These are phyloP conservation scores for Combretum micranthum DNA, from an alignment of 345 rosid genomes.

Conservation along the genomic window DNA sequence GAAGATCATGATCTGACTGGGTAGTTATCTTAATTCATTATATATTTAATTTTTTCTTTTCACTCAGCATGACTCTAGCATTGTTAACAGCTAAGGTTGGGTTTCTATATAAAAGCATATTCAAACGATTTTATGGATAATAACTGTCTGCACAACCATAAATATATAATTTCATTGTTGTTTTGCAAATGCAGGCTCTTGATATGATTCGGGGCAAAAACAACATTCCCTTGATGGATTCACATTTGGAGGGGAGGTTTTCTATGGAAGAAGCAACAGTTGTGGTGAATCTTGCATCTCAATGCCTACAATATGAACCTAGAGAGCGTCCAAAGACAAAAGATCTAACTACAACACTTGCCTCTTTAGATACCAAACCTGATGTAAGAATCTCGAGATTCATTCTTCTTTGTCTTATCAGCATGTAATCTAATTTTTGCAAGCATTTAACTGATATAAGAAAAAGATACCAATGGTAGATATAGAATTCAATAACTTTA, in stretches of 20 bases:
- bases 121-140: too few relatives aligned
- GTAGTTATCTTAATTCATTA: too few relatives aligned
- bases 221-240: constrained; percentile 73
- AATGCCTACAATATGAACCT: constrained; percentile 87
- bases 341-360: constrained; percentile 68
- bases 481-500: too few relatives aligned
- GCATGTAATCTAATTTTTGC: neutral
- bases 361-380: constrained; percentile 68
- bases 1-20: too few relatives aligned
- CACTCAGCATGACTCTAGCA: too few relatives aligned
- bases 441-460: neutral
- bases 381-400: constrained; percentile 47
- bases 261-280: constrained; percentile 82
- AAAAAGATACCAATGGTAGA: too few relatives aligned
- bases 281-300: constrained; percentile 78
- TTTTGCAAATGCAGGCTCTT: constrained; percentile 57
- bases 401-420: constrained; percentile 1
- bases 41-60: too few relatives aligned
- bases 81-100: too few relatives aligned
- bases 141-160: too few relatives aligned
- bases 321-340: constrained; percentile 84
- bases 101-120: too few relatives aligned
- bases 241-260: constrained; percentile 88
- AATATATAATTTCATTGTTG: constrained; percentile 6
- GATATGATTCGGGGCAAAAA: constrained; percentile 88